Conservation (phyloP, 1,139 yeast genomes). For the Saccharomyces pastorianus region DNA sequence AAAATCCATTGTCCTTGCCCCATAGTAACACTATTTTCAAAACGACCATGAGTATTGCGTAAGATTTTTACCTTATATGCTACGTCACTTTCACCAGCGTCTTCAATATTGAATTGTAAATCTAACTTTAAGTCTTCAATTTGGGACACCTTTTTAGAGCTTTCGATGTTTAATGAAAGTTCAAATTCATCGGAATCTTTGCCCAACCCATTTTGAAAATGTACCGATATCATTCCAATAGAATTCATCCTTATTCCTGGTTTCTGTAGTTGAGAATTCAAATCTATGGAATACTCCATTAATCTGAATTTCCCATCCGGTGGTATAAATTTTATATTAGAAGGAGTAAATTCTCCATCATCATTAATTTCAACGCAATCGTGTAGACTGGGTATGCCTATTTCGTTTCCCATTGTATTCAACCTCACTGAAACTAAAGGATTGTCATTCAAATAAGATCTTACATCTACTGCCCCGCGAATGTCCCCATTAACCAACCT, state of each 20-base stretch:
- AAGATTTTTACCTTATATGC: slow-evolving; percentile 20
- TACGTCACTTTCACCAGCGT: slow-evolving; percentile 7
- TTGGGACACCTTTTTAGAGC: slow-evolving; percentile 43
- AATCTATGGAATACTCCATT: slow-evolving; percentile 57
- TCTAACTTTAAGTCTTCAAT: slow-evolving; percentile 53
- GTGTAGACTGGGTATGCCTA: slow-evolving; percentile 43
- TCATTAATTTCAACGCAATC: slow-evolving; percentile 32
- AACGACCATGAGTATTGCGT: slow-evolving; percentile 32
- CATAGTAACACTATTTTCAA: slow-evolving; percentile 33
- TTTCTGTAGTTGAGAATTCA: slow-evolving; percentile 21
- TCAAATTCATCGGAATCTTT: slow-evolving; percentile 64
- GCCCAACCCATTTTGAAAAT: slow-evolving; percentile 57
- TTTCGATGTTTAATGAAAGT: slow-evolving; percentile 48
- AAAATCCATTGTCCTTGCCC: slow-evolving; percentile 67
- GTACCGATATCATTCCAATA: slow-evolving; percentile 53
- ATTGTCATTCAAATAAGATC: slow-evolving; percentile 63
- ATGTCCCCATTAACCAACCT: slow-evolving; percentile 40
- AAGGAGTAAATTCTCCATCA: no score
- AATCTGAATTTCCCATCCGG: slow-evolving; percentile 22
- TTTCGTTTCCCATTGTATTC: slow-evolving; percentile 37
- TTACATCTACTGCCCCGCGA: slow-evolving; percentile 55
- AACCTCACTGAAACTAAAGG: slow-evolving; percentile 61
- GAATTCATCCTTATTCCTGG: slow-evolving; percentile 18
- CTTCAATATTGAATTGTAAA: slow-evolving; percentile 34
- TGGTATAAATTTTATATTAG: no score